These are phyloP conservation scores for Candida michaelii DNA, from an alignment of 805 yeast species.

Conservation along the genomic window DNA sequence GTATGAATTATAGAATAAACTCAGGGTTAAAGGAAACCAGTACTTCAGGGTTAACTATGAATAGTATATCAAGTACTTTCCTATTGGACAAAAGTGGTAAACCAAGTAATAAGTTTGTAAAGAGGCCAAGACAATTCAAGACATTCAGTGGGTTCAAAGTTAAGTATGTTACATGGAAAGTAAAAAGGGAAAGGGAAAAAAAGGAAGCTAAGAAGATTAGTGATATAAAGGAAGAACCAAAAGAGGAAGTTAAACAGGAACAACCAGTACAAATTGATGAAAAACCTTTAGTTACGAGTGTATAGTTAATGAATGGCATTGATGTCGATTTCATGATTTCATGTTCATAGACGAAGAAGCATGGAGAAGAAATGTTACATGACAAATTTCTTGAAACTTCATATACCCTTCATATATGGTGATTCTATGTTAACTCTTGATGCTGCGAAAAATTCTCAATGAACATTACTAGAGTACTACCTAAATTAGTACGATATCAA, in stretches of 20 bases:
- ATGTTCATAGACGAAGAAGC: too few species aligned
- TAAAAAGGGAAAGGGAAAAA: slow-evolving; percentile 15
- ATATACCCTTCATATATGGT: too few species aligned
- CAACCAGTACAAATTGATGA: background rate
- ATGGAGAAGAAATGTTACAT: too few species aligned
- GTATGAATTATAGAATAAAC: slow-evolving; percentile 28
- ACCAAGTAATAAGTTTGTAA: slow-evolving; percentile 35
- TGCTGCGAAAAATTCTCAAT: slow-evolving; percentile 5
- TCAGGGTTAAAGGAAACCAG: slow-evolving; percentile 41
- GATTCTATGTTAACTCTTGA: too few species aligned
- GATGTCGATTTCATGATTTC: too few species aligned
- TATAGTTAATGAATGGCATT: background rate
- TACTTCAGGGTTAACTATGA: slow-evolving; percentile 42
- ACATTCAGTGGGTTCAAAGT: slow-evolving; percentile 45
- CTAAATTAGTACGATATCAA: slow-evolving; percentile 6
- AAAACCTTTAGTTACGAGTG: background rate
- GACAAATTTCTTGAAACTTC: too few species aligned
- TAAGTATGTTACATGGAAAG: slow-evolving; percentile 21
- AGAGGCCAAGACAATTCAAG: slow-evolving; percentile 35
- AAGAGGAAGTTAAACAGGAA: slow-evolving; percentile 1
- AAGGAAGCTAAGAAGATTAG: slow-evolving; percentile 1
- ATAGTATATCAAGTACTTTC: slow-evolving; percentile 27
- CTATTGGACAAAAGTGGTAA: slow-evolving; percentile 36
- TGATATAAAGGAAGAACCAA: slow-evolving; percentile 6
- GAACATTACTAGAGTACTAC: background rate